Evolutionary conservation across 768 basidiomycete genomes (phyloP), one percentile per base, ranked within the genome.

Genomic region (Lactarius hengduanensis): DNA sequence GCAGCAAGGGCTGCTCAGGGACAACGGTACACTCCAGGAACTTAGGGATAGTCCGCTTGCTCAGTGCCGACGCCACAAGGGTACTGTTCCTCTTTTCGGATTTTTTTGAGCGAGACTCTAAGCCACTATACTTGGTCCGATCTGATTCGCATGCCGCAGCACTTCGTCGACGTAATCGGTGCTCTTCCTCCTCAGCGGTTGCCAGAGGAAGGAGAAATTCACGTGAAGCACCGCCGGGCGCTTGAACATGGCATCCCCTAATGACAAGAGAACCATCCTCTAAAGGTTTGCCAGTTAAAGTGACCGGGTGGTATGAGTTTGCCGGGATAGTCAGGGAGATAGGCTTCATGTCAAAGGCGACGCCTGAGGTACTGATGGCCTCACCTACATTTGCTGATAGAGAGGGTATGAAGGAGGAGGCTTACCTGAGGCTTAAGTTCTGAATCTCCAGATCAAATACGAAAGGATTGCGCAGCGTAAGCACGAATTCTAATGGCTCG

Each of bases 381-480:
- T 53, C 57, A 50, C n/a, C 15, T 11, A 57, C 20, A 40, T 66
- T 43, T 18, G 56, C 1, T 53, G 5, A 28, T 8, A 26, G 11
- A 11, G 26, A 18, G 8, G 50, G 26, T 53, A 43, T 34, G 43
- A 10, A n/a, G 22, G 43, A 38, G 38, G 10, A 61, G 26, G 61
- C 77, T 69, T 68, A 94, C 96, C 94, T 93, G 18, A 98, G 78
- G 5, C 86, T 84, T 43, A 98, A 74, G 70, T 86, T 87, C 65
- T 92, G 87, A 20, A 98, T 77, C 68, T 98, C 94, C 15, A 99
- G 80, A 67, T 96, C 93, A 75, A 98, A 96, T 4, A 92, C 84
- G 75, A 89, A 96, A 1, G 94, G 93, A 75, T 99, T 99, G 64
- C 87, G 86, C n/a, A 99, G 77, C 26, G 89, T 88, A 55, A 98